These are phyloP conservation scores for Aspergillus cristatus DNA, from an alignment of 495 filamentous ascomycete genomes.

Conservation along the genomic window DNA sequence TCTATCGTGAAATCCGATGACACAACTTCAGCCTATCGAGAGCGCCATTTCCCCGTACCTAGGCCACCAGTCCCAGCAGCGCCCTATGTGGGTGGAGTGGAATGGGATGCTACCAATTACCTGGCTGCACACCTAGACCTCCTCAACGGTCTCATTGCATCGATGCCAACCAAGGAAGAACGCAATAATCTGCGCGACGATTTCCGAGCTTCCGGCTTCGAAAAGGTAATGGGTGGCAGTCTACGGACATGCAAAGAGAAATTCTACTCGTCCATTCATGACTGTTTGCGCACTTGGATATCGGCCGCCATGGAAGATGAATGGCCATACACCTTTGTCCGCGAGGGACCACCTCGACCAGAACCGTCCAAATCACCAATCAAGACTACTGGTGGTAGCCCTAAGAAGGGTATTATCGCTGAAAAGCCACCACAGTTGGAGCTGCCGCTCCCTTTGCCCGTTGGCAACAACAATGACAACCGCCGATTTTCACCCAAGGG, in stretches of 20 bases:
- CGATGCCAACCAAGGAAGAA: conserved; percentile 57
- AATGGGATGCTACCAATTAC: conserved; percentile 98
- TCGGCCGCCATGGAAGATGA: conserved; percentile 76
- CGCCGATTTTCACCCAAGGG: conserved; percentile 8
- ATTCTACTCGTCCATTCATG: conserved; percentile 86
- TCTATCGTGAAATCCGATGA: conserved; percentile 35
- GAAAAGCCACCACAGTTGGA: conserved; percentile 36
- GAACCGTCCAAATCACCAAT: conserved; percentile 32
- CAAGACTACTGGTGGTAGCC: conserved; percentile 25
- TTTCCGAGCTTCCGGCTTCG: conserved; percentile 78
- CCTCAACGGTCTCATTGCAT: conserved; percentile 84
- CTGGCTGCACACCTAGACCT: conserved; percentile 87
- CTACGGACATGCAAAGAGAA: conserved; percentile 94
- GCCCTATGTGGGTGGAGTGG: conserved; percentile 93
- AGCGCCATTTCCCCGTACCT: conserved; percentile 75
- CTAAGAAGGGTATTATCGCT: conserved; percentile 30
- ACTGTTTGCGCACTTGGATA: conserved; percentile 82
- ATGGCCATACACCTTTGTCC: conserved; percentile 70
- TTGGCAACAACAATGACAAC: too few relatives aligned
- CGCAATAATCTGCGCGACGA: conserved; percentile 72
- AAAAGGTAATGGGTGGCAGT: conserved; percentile 76
- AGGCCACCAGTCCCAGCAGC: conserved; percentile 87
- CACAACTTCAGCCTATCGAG: conserved; percentile 18
- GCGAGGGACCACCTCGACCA: conserved; percentile 53
- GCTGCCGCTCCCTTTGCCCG: conserved; percentile 27